Conservation (phyloP, 345 rosid genomes). For the Trapa incisa region DNA sequence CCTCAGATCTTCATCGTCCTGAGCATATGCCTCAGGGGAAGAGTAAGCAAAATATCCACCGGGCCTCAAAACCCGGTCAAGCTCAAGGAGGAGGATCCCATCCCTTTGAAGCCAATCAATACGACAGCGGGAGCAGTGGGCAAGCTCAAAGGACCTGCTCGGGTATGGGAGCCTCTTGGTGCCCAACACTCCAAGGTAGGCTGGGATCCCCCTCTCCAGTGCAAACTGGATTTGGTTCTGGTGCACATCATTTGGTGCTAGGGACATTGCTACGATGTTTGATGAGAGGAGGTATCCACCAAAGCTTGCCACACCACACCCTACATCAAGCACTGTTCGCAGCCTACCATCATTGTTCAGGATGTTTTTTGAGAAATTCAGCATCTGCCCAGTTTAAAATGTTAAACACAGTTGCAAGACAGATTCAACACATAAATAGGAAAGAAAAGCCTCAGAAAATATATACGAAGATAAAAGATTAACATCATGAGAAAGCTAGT, state of each 20-base stretch:
- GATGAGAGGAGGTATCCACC: conserved; percentile 92
- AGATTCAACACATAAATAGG: background rate
- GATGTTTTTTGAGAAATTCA: conserved; percentile 59
- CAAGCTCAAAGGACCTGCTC: conserved; percentile 93
- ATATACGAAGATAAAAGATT: background rate
- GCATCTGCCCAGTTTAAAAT: conserved; percentile 55
- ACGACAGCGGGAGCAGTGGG: conserved; percentile 96
- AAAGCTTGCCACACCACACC: conserved; percentile 98
- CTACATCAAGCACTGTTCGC: conserved; percentile 93
- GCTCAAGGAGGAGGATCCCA: conserved; percentile 95
- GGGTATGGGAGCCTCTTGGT: conserved; percentile 97
- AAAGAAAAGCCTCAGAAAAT: background rate
- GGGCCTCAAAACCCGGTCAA: conserved; percentile 87
- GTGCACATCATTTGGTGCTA: conserved; percentile 98
- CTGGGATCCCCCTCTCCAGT: conserved; percentile 95
- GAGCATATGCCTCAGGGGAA: conserved; percentile 98
- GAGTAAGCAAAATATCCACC: conserved; percentile 99
- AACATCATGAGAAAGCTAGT: background rate
- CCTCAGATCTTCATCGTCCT: conserved; percentile 85
- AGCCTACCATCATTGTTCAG: conserved; percentile 67
- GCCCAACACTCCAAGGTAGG: conserved; percentile 94
- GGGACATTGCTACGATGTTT: conserved; percentile 70
- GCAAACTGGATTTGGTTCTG: conserved; percentile 99
- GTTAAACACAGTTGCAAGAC: background rate
- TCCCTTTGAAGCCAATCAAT: conserved; percentile 99